A percentile compares a stretch with the other conserved stretches of the same genome.
phyloP scores from a whole-genome alignment of 1,284 basidiomycete genomes.

The Ganoderma boninense region DNA sequence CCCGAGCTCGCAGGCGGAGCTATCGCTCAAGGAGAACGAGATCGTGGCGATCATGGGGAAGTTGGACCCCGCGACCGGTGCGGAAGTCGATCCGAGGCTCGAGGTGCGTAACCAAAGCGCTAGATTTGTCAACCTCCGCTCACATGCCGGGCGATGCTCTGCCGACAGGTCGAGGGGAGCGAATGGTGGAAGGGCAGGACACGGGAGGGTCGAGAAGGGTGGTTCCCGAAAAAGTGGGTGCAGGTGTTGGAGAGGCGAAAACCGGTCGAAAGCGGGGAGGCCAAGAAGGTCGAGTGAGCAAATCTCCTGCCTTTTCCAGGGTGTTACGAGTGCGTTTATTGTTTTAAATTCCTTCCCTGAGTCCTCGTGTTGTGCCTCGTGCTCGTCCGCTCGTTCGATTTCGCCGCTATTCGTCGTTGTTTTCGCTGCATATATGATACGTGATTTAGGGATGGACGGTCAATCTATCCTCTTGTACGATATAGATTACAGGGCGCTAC shows the following conservation, averaged over 20 bases:
- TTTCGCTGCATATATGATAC: background rate
- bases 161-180: conserved; percentile 52
- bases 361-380: background rate
- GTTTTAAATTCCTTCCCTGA: background rate
- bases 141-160: conserved; percentile 4
- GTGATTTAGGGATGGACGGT: conserved; percentile 6
- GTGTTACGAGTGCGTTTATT: background rate
- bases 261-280: conserved; percentile 43
- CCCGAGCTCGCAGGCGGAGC: conserved; percentile 79
- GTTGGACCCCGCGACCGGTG: conserved; percentile 74
- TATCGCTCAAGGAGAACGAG: conserved; percentile 88
- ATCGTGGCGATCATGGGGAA: conserved; percentile 95
- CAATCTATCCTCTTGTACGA: conserved; percentile 11
- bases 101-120: conserved; percentile 51
- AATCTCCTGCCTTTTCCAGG: background rate
- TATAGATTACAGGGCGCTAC: background rate
- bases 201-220: conserved; percentile 93
- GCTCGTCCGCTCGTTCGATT: background rate
- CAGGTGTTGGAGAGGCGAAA: conserved; percentile 69
- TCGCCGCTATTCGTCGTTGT: background rate
- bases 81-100: conserved; percentile 75
- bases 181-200: conserved; percentile 99
- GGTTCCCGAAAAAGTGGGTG: conserved; percentile 96
- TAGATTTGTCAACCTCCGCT: background rate
- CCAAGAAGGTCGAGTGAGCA: conserved; percentile 52